Evolutionary conservation across 805 yeast genomes (phyloP).

Genomic region (Candida adriatica): DNA sequence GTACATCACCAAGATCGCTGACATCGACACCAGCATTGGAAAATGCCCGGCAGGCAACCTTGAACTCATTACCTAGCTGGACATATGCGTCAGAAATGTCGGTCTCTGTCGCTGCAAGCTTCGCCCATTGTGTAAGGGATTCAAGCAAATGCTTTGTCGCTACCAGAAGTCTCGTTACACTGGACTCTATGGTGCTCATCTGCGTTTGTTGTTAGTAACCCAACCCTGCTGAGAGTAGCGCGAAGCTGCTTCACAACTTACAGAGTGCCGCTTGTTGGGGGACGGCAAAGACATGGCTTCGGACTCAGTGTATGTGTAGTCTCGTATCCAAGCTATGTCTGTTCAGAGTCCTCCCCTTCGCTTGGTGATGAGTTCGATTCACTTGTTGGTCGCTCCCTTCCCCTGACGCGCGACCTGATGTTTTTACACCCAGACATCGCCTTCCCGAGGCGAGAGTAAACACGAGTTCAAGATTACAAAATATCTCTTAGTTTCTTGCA

Average conservation of each 20-base stretch:
- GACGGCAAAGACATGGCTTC: constrained; percentile 9
- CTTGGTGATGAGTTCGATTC: too few relatives aligned
- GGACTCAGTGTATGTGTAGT: too few relatives aligned
- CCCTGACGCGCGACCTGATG: too few relatives aligned
- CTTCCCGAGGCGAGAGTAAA: too few relatives aligned
- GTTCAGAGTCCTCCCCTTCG: too few relatives aligned
- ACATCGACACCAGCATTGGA: constrained; percentile 72
- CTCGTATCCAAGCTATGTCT: too few relatives aligned
- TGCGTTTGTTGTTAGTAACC: constrained; percentile 9
- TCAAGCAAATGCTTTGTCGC: constrained; percentile 88
- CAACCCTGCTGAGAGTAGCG: background rate
- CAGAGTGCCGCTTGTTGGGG: constrained; percentile 24
- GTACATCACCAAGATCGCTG: constrained; percentile 85
- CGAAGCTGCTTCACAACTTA: constrained; percentile 7
- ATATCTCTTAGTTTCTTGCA: too few relatives aligned
- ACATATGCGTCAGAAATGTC: constrained; percentile 90
- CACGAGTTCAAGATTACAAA: too few relatives aligned
- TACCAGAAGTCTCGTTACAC: constrained; percentile 72
- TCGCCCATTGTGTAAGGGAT: constrained; percentile 85
- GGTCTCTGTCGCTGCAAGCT: constrained; percentile 66
- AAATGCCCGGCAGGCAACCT: constrained; percentile 77
- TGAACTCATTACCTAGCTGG: constrained; percentile 87
- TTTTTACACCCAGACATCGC: too few relatives aligned
- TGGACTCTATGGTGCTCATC: constrained; percentile 60
- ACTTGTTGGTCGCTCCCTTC: too few relatives aligned